Percentiles rank a stretch among this genome's conserved stretches.
Evolutionary conservation across 2,329 filamentous ascomycete genomes (phyloP).

Genomic region (Fusarium subglutinans): DNA sequence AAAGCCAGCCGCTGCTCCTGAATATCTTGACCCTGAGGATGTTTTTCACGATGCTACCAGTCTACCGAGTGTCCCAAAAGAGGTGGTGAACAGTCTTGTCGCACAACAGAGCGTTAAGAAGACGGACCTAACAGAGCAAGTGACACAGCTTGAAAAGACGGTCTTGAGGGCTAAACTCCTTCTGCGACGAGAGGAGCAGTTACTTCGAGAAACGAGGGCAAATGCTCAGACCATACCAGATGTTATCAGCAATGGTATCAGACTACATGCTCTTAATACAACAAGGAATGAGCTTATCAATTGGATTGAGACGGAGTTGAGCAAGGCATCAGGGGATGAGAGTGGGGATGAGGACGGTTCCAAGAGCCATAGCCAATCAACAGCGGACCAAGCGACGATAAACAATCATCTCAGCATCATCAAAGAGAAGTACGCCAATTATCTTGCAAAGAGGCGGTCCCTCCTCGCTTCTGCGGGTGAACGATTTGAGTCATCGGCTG

Average conservation of each 20-base stretch:
- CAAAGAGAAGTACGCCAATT: slow-evolving; percentile 63
- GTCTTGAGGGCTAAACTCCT: slow-evolving; percentile 67
- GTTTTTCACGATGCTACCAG: slow-evolving; percentile 56
- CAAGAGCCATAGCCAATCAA: slow-evolving; percentile 33
- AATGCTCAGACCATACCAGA: slow-evolving; percentile 50
- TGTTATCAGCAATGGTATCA: slow-evolving; percentile 51
- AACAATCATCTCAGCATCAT: slow-evolving; percentile 57
- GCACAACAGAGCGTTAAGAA: slow-evolving; percentile 51
- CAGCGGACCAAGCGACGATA: slow-evolving; percentile 44
- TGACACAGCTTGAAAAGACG: slow-evolving; percentile 65
- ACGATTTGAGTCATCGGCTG: slow-evolving; percentile 43
- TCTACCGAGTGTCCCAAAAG: slow-evolving; percentile 62
- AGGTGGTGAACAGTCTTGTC: slow-evolving; percentile 61
- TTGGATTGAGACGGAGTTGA: slow-evolving; percentile 72
- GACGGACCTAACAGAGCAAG: slow-evolving; percentile 57
- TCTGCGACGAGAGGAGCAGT: slow-evolving; percentile 64
- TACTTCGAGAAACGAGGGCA: slow-evolving; percentile 59
- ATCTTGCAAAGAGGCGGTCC: slow-evolving; percentile 59
- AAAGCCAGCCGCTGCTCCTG: slow-evolving; percentile 61
- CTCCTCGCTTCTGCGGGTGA: slow-evolving; percentile 56
- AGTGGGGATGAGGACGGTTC: slow-evolving; percentile 42
- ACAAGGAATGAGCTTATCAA: slow-evolving; percentile 69
- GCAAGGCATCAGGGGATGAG: slow-evolving; percentile 57
- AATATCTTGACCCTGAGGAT: slow-evolving; percentile 59
- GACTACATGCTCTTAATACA: slow-evolving; percentile 62